phyloP scores from a whole-genome alignment of 2,329 filamentous ascomycete genomes.

The Aureobasidium sp. region DNA sequence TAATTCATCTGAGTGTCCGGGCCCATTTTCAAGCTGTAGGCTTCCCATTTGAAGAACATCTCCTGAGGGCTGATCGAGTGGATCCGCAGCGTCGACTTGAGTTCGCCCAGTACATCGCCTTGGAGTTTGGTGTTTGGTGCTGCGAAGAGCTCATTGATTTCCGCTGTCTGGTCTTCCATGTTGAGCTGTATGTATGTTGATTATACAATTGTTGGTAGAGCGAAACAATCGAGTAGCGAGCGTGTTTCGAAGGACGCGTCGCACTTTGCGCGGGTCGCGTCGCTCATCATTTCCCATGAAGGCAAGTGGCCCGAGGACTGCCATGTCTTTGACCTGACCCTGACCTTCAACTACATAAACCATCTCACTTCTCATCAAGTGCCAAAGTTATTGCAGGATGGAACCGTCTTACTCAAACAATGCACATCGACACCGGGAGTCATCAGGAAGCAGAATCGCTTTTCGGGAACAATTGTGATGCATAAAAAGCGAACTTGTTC shows the following conservation, averaged over 20 bases:
- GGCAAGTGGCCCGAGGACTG: neutral
- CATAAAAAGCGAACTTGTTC: no score
- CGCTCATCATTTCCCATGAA: neutral
- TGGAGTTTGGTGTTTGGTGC: conserved; percentile 62
- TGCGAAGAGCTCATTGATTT: conserved; percentile 68
- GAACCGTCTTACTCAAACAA: no score
- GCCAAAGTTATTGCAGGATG: no score
- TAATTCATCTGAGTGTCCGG: conserved; percentile 78
- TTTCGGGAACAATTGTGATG: no score
- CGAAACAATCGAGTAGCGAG: neutral
- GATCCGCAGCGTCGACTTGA: conserved; percentile 87
- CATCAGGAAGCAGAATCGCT: no score
- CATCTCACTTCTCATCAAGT: no score
- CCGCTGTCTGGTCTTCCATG: conserved; percentile 53
- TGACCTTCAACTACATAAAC: neutral
- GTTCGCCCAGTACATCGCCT: conserved; percentile 80
- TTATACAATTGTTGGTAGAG: neutral
- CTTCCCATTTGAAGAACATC: conserved; percentile 99
- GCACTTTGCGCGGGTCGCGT: neutral
- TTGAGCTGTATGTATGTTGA: conserved; percentile 10
- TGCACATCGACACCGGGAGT: no score
- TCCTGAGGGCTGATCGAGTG: conserved; percentile 87
- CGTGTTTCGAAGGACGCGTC: neutral
- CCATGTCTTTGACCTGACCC: neutral
- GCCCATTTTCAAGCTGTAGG: conserved; percentile 96